Percentiles rank a stretch among this genome's conserved stretches.
phyloP scores from a whole-genome alignment of 1,139 yeast species.

The Debaryomyces fabryi region DNA sequence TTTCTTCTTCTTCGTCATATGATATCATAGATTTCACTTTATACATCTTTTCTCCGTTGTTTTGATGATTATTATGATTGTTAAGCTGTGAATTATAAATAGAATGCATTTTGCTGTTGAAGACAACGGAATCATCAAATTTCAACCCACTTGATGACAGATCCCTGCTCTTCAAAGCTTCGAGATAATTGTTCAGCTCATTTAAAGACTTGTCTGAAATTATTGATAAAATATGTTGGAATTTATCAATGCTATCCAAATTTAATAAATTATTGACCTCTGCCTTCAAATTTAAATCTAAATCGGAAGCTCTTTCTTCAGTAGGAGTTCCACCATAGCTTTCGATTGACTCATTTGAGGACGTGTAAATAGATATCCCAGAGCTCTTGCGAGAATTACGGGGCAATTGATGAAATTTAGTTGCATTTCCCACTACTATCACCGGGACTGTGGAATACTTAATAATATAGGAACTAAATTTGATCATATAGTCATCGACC shows the following conservation, averaged over 20 bases:
- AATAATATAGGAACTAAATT: slow-evolving; percentile 42
- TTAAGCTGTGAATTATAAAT: slow-evolving; percentile 32
- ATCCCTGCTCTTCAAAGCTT: slow-evolving; percentile 24
- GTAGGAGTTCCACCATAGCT: slow-evolving; percentile 1
- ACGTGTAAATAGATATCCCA: not conserved
- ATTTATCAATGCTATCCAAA: slow-evolving; percentile 16
- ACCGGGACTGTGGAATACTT: slow-evolving; percentile 48
- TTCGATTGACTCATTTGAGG: slow-evolving; percentile 7
- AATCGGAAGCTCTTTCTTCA: not conserved
- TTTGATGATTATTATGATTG: slow-evolving; percentile 9
- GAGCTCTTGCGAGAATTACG: slow-evolving; percentile 2
- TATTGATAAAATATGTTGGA: slow-evolving; percentile 25
- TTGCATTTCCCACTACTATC: slow-evolving; percentile 37
- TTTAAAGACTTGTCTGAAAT: slow-evolving; percentile 35
- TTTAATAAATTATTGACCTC: slow-evolving; percentile 5
- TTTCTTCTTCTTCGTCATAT: slow-evolving; percentile 33
- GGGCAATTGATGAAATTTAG: slow-evolving; percentile 11
- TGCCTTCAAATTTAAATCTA: not conserved
- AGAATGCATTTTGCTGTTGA: slow-evolving; percentile 34
- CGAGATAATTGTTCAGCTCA: slow-evolving; percentile 30
- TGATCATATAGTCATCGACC: slow-evolving; percentile 33
- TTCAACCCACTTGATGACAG: slow-evolving; percentile 5
- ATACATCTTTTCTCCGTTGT: slow-evolving; percentile 28
- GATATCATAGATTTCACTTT: slow-evolving; percentile 45
- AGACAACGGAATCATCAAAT: slow-evolving; percentile 19